Evolutionary conservation across 1,284 basidiomycete genomes (phyloP).

Genomic region (Ceratobasidium sp.): DNA sequence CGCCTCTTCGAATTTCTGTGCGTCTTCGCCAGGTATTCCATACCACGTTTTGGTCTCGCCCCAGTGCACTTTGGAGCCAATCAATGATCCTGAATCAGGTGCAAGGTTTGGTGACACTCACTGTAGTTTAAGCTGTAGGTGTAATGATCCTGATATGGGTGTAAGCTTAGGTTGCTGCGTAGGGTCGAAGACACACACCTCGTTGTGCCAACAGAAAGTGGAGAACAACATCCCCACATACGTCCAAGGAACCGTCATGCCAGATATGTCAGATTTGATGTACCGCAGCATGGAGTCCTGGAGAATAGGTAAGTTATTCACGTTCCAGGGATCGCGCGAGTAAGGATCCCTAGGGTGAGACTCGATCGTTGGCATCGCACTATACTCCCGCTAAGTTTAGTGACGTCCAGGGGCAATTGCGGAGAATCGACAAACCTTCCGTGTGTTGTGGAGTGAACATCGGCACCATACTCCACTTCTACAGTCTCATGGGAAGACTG

Average conservation of each 20-base stretch:
- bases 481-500: constrained; percentile 91
- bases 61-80: constrained; percentile 87
- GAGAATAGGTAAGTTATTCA: constrained; percentile 96
- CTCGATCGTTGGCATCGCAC: constrained; percentile 94
- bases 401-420: background rate
- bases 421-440: constrained; percentile 73
- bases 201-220: constrained; percentile 99
- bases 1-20: constrained; percentile 95
- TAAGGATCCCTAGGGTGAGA: constrained; percentile 89
- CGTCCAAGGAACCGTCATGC: constrained; percentile 99
- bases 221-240: constrained; percentile 99
- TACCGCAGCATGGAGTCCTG: constrained; percentile 87
- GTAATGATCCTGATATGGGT: constrained; percentile 85
- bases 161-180: constrained; percentile 45
- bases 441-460: constrained; percentile 97
- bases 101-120: constrained; percentile 59
- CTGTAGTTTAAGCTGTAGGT: constrained; percentile 96
- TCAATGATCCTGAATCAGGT: constrained; percentile 46
- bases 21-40: constrained; percentile 93
- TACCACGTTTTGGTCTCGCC: constrained; percentile 99
- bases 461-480: constrained; percentile 98
- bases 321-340: constrained; percentile 94
- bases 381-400: constrained; percentile 57
- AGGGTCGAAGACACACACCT: constrained; percentile 63
- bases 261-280: constrained; percentile 99